phyloP scores from a whole-genome alignment of 176 grass and related monocot species.

The Stipa capillata region DNA sequence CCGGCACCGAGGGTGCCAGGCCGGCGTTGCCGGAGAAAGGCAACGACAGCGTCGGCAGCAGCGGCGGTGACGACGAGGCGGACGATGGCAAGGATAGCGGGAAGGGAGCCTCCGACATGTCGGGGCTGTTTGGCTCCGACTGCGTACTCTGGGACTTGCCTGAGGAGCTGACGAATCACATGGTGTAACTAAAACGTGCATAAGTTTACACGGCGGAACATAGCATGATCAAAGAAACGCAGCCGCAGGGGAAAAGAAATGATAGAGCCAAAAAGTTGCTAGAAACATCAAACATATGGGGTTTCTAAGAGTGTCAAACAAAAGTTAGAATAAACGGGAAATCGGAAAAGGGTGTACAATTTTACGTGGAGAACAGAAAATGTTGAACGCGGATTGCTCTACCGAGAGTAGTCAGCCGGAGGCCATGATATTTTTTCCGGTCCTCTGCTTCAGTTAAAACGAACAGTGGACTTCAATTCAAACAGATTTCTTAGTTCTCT shows the following conservation, averaged over 20 bases:
- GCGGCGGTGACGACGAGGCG: conserved; percentile 30
- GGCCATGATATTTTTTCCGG: no score
- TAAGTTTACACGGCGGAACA: not conserved
- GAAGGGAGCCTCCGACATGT: conserved; percentile 37
- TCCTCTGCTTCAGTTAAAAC: not conserved
- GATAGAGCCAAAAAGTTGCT: not conserved
- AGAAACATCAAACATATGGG: not conserved
- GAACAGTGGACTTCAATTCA: not conserved
- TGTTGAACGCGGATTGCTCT: not conserved
- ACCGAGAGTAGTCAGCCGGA: no score
- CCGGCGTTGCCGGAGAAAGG: not conserved
- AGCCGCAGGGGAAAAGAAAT: not conserved
- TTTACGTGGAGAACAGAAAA: not conserved
- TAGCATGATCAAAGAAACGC: not conserved
- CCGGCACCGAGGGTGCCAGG: conserved; percentile 7
- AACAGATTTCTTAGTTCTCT: not conserved
- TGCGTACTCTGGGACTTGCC: conserved; percentile 71
- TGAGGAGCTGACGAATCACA: conserved; percentile 56
- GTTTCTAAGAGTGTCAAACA: not conserved
- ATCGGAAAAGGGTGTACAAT: not conserved
- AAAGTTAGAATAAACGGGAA: not conserved
- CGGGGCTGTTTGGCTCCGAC: conserved; percentile 44
- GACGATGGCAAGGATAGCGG: conserved; percentile 33
- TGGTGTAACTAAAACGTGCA: not conserved
- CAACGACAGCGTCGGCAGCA: conserved; percentile 9